Evolutionary conservation across 371 early-diverging fungal species (phyloP), one percentile per base, ranked within the genome.

Genomic region (Apophysomyces sp.): DNA sequence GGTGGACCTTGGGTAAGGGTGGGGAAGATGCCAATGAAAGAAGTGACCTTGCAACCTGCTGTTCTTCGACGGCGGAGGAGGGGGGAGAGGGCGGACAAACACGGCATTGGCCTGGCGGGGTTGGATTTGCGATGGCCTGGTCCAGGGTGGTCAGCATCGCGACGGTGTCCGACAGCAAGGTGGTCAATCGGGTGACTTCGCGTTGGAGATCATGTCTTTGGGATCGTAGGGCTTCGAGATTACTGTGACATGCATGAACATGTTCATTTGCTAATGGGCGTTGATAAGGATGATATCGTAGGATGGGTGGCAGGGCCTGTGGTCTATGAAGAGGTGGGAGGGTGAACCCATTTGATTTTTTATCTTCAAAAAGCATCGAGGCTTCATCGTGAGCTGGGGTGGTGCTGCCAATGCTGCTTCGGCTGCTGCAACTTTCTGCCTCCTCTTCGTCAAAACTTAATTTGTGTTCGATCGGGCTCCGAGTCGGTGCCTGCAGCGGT

Each of bases 171-270:
- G 80, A 78, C 7, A 88, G 58, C 0, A 86, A 65, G 56, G 75
- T 71, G 7, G 77, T 76, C 5, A 88, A 57, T 30, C 85, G 76
- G 4, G 77, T 65, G 9, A 86, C 81, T 57, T 88, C 84, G 16
- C 80, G 71, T 53, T 88, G 84, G 27, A 88, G 63, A 30, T 79
- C 74, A 30, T 80, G 76, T 11, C 86, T 73, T n/a, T 84, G 80
- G 27, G 77, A 80, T 51, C 72, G 69, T 32, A 81, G 75, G 3
- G 73, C 73, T 59, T 84, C 76, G 8, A 74, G 58, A 39, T 64
- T 82, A 30, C 68, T 68, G 1, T 55, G 28, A 39, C 72, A 72
- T 9, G 60, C 65, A 54, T 66, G 71, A 18, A 67, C 52, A 34
- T 52, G 49, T 6, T 44, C 49, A 44, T 44, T 44, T n/a, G 41